Percentiles rank a stretch among this genome's conserved stretches.
Evolutionary conservation across 768 basidiomycete genomes (phyloP).

Genomic region (Suillus ampliporus): DNA sequence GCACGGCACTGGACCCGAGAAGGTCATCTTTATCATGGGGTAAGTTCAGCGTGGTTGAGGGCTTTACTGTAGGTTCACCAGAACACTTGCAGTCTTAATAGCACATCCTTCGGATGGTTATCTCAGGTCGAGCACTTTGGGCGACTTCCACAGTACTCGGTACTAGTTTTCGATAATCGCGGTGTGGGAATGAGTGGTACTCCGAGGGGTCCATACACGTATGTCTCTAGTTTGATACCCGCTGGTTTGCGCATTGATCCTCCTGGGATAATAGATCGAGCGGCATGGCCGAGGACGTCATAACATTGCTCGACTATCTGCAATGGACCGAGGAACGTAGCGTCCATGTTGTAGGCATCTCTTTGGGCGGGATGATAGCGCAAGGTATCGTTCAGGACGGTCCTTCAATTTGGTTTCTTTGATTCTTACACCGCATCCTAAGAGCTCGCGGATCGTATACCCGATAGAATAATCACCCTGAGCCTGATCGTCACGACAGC

Average conservation of each 20-base stretch:
- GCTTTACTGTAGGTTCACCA: not conserved
- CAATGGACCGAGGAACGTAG: constrained; percentile 69
- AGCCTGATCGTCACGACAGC: constrained; percentile 73
- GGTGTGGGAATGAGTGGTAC: constrained; percentile 79
- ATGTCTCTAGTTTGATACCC: constrained; percentile 2
- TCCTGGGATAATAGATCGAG: constrained; percentile 53
- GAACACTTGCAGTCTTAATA: constrained; percentile 56
- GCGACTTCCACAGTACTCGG: constrained; percentile 55
- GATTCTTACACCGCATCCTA: not conserved
- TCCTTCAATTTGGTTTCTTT: not conserved
- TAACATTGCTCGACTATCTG: constrained; percentile 69
- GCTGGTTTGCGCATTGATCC: constrained; percentile 1
- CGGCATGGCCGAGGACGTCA: constrained; percentile 78
- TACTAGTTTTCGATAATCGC: constrained; percentile 84
- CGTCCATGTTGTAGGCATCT: constrained; percentile 75
- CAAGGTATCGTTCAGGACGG: constrained; percentile 57
- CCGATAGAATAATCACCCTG: constrained; percentile 69
- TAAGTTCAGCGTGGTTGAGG: constrained; percentile 16
- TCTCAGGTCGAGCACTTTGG: constrained; percentile 71
- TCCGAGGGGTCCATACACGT: constrained; percentile 82
- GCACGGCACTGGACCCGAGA: constrained; percentile 70
- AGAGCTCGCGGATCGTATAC: constrained; percentile 75
- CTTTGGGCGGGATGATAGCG: constrained; percentile 85
- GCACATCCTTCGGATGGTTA: constrained; percentile 66
- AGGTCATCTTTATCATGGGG: constrained; percentile 84